phyloP scores from a whole-genome alignment of 768 basidiomycete genomes.

The Obba rivulosa region DNA sequence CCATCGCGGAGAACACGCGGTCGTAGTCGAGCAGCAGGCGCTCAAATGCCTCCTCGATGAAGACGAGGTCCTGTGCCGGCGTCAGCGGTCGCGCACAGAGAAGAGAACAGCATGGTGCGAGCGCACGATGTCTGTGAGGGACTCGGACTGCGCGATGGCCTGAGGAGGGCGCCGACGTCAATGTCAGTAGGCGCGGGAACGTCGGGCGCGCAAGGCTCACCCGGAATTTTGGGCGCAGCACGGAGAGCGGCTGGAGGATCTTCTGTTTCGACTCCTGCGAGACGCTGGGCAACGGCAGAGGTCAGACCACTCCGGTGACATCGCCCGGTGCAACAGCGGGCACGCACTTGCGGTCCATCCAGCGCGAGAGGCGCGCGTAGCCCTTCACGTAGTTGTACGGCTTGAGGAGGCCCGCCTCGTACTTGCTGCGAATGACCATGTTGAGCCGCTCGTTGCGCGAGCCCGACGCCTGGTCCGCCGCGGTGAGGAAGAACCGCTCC shows the following conservation, averaged over 20 bases:
- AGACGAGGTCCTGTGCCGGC: constrained; percentile 72
- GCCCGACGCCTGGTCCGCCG: constrained; percentile 91
- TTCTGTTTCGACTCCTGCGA: constrained; percentile 89
- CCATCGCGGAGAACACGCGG: constrained; percentile 91
- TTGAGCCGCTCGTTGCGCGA: constrained; percentile 86
- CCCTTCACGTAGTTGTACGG: constrained; percentile 98
- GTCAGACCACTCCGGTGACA: too few relatives aligned
- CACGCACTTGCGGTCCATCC: constrained; percentile 93
- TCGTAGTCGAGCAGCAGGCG: constrained; percentile 93
- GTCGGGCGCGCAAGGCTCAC: constrained; percentile 32
- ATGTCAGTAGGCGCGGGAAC: not conserved
- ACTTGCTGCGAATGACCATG: constrained; percentile 91
- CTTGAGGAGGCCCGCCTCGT: constrained; percentile 90
- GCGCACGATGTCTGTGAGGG: constrained; percentile 74
- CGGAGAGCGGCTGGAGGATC: constrained; percentile 84
- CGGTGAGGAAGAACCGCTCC: constrained; percentile 86
- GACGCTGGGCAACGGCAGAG: constrained; percentile 53
- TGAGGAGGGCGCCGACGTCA: constrained; percentile 18
- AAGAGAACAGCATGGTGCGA: constrained; percentile 1
- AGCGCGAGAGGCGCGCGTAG: constrained; percentile 82
- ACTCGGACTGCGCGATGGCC: constrained; percentile 67
- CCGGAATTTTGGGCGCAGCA: constrained; percentile 80
- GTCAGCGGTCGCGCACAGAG: not conserved
- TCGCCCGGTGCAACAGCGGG: too few relatives aligned
- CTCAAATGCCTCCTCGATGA: constrained; percentile 98